Evolutionary conservation across 192 early-diverging fungal genomes (phyloP), one percentile per base, ranked within the genome.

Genomic region (Geranomyces variabilis): DNA sequence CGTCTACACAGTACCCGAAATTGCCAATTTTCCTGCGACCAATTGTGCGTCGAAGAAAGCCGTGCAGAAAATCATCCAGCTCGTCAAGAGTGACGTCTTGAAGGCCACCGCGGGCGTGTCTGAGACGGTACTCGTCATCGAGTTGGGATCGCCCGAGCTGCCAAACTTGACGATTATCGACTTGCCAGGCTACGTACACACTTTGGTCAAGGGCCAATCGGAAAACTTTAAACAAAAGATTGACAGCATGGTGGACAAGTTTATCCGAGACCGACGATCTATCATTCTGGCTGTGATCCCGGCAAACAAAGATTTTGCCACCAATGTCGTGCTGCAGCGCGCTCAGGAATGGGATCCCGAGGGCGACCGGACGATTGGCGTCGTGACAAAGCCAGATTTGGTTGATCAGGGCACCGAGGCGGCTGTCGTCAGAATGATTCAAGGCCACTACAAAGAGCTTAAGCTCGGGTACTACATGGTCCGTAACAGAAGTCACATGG

Each of bases 211-310:
- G 30, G 71, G 71, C 31, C 65, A 79, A 53, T 22, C 33, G 1
- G 15, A 2, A 4, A 33, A 49, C 66, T 78, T 79, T 29, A 58
- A 74, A 33, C n/a, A 58, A 29, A 29, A 41, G 13, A 67, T 78
- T 29, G 33, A 53, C n/a, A 51, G 17, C 34, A 44, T 79, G 6
- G 75, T 65, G 12, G 51, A 66, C 0, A 46, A 69, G 21, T 78
- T 74, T 57, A 44, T 79, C 33, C 26, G 46, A 13, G 31, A 73
- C 26, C n/a, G 46, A 8, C 21, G 70, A 9, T 78, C 75, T 12
- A 72, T 79, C 29, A 69, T 78, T 41, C 70, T 79, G 14, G 78
- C 78, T 0, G 71, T 79, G 13, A 41, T 77, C 21, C 78, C 78
- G 7, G 78, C 74, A 36, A 78, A 67, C 66, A 64, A 47, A 10